Evolutionary conservation across 371 early-diverging fungal species (phyloP), one percentile per base, ranked within the genome.

Genomic region (Mortierella sp.): DNA sequence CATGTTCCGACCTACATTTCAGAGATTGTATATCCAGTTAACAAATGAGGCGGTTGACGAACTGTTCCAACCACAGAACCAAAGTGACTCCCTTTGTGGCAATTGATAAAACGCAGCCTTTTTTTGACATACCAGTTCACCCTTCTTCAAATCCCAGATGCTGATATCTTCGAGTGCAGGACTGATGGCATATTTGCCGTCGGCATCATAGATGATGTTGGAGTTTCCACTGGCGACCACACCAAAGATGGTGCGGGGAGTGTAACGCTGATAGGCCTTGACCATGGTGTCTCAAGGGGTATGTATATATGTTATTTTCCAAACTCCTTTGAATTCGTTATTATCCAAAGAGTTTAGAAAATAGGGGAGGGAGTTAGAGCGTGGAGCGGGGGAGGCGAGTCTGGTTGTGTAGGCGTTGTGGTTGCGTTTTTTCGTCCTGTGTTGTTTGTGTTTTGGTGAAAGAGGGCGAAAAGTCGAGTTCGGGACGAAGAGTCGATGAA

Each of bases 131-230:
- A 94, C 93, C 89, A 92, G 85, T 37, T 88, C 89, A 48, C 97
- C 98, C 84, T 92, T 95, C 80, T 95, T 94, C 41, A 95, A 87
- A 87, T 97, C 94, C 97, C 97, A 97, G 19, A 96, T 85, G 53
- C 89, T 85, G 58, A 96, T 93, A 73, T 92, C 90, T 86, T 97
- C 97, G 24, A 99, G 91, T 0, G 95, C 92, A 37, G 97, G 94
- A 2, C 94, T 86, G 45, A 97, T 83, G 63, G 93, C 94, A 64
- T 90, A 80, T 85, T 92, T 91, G 26, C 95, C 97, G 2, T 85
- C 90, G 40, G 79, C 73, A 79, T 94, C 94, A 68, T 92, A 96
- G 29, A 93, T 83, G 40, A 92, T 89, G 76, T 96, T 97, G 37
- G 92, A 87, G 45, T 79, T 79, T 0, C 90, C 85, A 70, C 94